These are phyloP conservation scores for Zymoseptoria tritici DNA, from an alignment of 2,329 filamentous ascomycete species.

Conservation along the genomic window DNA sequence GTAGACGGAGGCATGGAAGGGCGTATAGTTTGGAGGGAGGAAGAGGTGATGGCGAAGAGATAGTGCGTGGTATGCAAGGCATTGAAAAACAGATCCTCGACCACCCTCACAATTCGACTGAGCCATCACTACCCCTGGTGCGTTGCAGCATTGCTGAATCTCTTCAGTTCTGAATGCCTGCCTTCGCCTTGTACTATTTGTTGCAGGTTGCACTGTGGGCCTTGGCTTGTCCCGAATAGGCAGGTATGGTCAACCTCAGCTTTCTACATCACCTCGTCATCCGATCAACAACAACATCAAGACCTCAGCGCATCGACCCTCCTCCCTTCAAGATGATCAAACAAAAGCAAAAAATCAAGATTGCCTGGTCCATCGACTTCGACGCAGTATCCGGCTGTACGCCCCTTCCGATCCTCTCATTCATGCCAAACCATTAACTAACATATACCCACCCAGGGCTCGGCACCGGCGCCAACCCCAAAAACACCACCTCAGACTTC, in stretches of 20 bases:
- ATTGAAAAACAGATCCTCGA: not conserved
- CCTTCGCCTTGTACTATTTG: not conserved
- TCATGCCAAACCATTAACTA: not conserved
- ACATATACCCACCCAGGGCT: slow-evolving; percentile 30
- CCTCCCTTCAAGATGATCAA: not conserved
- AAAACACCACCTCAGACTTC: slow-evolving; percentile 51
- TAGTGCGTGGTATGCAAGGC: not conserved
- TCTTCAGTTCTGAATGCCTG: not conserved
- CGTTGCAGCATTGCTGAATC: not conserved
- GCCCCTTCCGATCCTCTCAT: not conserved
- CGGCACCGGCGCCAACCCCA: slow-evolving; percentile 47
- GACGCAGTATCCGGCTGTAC: slow-evolving; percentile 52
- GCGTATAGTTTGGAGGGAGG: slow-evolving; percentile 42
- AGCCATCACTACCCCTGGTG: no score
- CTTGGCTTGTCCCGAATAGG: not conserved
- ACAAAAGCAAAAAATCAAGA: slow-evolving; percentile 30
- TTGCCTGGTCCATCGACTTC: slow-evolving; percentile 43
- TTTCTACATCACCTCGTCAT: not conserved
- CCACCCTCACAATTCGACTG: no score
- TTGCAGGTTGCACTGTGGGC: not conserved
- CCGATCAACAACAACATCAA: not conserved
- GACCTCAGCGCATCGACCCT: not conserved
- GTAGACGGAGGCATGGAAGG: slow-evolving; percentile 48
- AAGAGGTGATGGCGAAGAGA: slow-evolving; percentile 28
- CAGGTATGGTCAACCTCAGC: not conserved